Conservation (phyloP, 257 asterid genomes). For the Nicotiana undulata region DNA sequence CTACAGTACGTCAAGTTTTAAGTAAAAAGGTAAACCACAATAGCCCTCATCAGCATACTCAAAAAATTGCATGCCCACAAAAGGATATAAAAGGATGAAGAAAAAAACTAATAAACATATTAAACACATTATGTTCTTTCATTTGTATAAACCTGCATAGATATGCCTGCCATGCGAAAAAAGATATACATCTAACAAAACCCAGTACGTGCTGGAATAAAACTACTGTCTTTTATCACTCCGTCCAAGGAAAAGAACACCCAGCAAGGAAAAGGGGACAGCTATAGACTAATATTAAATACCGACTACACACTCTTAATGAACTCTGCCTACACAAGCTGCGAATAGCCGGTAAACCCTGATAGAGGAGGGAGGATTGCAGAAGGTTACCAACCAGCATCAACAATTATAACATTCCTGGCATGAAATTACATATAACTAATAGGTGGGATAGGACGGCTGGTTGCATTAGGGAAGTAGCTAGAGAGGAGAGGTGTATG, state of each 20-base stretch:
- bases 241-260: neutral
- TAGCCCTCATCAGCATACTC: neutral
- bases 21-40: neutral
- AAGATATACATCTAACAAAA: neutral
- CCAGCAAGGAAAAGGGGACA: neutral
- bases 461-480: too few species aligned
- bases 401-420: neutral
- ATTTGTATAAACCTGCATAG: neutral
- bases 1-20: neutral
- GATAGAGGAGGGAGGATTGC: neutral
- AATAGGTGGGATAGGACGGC: neutral
- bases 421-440: neutral
- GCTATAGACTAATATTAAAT: neutral
- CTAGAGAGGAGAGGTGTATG: too few species aligned
- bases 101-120: neutral
- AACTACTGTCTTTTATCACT: neutral
- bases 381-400: neutral
- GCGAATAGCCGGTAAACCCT: neutral
- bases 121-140: neutral
- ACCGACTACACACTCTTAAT: neutral
- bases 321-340: neutral
- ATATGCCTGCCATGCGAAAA: neutral
- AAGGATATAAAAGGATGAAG: neutral
- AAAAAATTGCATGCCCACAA: neutral
- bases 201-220: neutral